Evolutionary conservation across 768 basidiomycete genomes (phyloP).

Genomic region (Cyclocybe aegerita): DNA sequence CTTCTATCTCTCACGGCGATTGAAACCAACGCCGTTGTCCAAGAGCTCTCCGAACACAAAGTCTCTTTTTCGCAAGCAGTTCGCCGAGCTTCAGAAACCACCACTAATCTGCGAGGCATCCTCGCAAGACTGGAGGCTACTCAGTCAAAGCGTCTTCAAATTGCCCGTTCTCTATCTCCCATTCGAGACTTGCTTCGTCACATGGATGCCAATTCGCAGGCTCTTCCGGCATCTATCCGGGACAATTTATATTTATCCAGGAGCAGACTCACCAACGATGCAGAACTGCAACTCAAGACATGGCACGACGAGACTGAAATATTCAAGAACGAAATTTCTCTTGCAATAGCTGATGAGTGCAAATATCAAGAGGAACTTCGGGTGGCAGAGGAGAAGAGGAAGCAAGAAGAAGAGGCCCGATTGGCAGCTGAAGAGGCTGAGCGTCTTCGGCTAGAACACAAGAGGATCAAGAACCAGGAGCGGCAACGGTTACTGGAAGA

Average conservation of each 20-base stretch:
- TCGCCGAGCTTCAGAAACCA: conserved; percentile 21
- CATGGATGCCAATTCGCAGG: conserved; percentile 51
- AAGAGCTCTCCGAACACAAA: conserved; percentile 40
- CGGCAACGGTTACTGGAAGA: conserved; percentile 25
- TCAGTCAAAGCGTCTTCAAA: conserved; percentile 9
- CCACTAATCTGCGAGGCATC: conserved; percentile 28
- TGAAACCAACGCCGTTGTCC: conserved; percentile 37
- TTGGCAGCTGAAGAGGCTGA: conserved; percentile 35
- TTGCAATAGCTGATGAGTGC: conserved; percentile 41
- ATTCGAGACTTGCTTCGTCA: conserved; percentile 53
- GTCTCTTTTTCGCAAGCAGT: conserved; percentile 26
- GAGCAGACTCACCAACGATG: conserved; percentile 47
- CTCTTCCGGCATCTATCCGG: conserved; percentile 42
- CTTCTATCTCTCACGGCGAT: conserved; percentile 34
- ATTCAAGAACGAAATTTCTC: conserved; percentile 39
- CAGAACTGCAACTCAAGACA: conserved; percentile 43
- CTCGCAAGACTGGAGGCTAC: conserved; percentile 27
- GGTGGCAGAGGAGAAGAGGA: conserved; percentile 30
- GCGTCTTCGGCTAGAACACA: conserved; percentile 30
- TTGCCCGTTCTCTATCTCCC: conserved; percentile 46
- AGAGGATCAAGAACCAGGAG: conserved; percentile 27
- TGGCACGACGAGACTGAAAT: conserved; percentile 47
- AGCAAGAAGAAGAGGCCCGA: conserved; percentile 34
- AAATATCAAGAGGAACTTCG: conserved; percentile 38
- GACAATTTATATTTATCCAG: conserved; percentile 51